Evolutionary conservation across 768 basidiomycete species (phyloP).

Genomic region (Mrakia blollopis): DNA sequence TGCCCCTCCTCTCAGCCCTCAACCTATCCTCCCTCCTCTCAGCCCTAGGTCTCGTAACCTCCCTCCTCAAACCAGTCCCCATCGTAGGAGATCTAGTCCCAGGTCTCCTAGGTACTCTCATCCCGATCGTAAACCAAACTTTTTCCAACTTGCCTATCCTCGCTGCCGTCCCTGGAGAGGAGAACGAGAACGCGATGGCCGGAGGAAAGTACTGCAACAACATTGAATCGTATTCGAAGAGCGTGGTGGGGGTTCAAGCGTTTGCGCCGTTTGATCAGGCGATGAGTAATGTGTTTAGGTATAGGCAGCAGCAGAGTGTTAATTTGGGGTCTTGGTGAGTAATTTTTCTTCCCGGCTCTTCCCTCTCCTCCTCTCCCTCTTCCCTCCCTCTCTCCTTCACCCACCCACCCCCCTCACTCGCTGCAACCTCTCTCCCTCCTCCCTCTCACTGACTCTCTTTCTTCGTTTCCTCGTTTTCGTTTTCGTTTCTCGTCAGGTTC

Average conservation of each 20-base stretch:
- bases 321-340: conserved; percentile 60
- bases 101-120: conserved; percentile 1
- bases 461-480: conserved; percentile 37
- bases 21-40: conserved; percentile 8
- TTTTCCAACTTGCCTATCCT: conserved; percentile 12
- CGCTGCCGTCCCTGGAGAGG: not conserved
- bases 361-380: conserved; percentile 15
- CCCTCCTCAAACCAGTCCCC: conserved; percentile 23
- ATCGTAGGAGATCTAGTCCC: conserved; percentile 19
- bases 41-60: conserved; percentile 14
- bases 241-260: not conserved
- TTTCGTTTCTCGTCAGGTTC: conserved; percentile 55
- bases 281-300: conserved; percentile 48
- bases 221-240: not conserved
- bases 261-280: conserved; percentile 13
- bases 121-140: conserved; percentile 11
- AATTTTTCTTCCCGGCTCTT: too few species aligned
- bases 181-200: not conserved
- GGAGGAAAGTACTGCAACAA: too few species aligned
- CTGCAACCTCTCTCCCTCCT: conserved; percentile 71
- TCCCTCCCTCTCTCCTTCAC: not conserved
- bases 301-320: conserved; percentile 69
- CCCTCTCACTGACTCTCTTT: not conserved
- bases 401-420: too few species aligned
- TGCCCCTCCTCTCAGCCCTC: conserved; percentile 22